A percentile compares a stretch with the other conserved stretches of the same genome.
Evolutionary conservation across 2,329 filamentous ascomycete genomes (phyloP).

Genomic region (Chaetomium globosum): DNA sequence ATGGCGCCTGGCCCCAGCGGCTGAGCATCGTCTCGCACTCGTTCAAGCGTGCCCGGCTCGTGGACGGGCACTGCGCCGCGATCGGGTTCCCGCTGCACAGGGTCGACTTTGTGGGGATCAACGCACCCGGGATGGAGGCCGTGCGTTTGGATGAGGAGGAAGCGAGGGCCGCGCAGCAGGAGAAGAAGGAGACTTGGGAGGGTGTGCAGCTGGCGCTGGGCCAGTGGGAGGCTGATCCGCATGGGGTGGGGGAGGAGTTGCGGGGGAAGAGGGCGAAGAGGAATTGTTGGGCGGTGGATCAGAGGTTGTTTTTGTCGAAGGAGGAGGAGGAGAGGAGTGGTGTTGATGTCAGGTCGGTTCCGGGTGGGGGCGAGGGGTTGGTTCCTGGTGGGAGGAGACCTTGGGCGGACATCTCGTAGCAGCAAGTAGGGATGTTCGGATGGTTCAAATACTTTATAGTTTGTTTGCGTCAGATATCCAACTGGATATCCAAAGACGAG

Average conservation of each 20-base stretch:
- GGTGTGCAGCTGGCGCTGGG: slow-evolving; percentile 49
- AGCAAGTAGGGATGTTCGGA: background rate
- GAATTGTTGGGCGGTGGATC: slow-evolving; percentile 53
- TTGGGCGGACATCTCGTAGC: slow-evolving; percentile 39
- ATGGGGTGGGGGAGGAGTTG: slow-evolving; percentile 51
- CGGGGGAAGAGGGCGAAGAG: slow-evolving; percentile 53
- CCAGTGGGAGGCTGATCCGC: slow-evolving; percentile 57
- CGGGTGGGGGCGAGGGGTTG: slow-evolving; percentile 47
- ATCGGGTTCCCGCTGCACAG: slow-evolving; percentile 55
- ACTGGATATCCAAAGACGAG: background rate
- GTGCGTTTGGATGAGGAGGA: slow-evolving; percentile 4
- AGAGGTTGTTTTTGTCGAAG: slow-evolving; percentile 49
- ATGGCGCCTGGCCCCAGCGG: slow-evolving; percentile 55
- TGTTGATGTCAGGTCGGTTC: slow-evolving; percentile 42
- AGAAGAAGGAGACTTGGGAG: slow-evolving; percentile 47
- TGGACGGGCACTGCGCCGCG: slow-evolving; percentile 65
- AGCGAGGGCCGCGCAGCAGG: slow-evolving; percentile 10
- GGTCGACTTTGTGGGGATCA: slow-evolving; percentile 62
- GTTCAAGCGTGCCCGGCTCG: slow-evolving; percentile 67
- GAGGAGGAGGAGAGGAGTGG: slow-evolving; percentile 44
- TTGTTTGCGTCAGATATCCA: background rate
- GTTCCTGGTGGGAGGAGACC: slow-evolving; percentile 44
- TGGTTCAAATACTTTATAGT: background rate
- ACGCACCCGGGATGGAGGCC: slow-evolving; percentile 57
- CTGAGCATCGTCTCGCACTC: slow-evolving; percentile 69